These are phyloP conservation scores for Tetrapisispora phaffii DNA, from an alignment of 805 yeast genomes.

Conservation along the genomic window DNA sequence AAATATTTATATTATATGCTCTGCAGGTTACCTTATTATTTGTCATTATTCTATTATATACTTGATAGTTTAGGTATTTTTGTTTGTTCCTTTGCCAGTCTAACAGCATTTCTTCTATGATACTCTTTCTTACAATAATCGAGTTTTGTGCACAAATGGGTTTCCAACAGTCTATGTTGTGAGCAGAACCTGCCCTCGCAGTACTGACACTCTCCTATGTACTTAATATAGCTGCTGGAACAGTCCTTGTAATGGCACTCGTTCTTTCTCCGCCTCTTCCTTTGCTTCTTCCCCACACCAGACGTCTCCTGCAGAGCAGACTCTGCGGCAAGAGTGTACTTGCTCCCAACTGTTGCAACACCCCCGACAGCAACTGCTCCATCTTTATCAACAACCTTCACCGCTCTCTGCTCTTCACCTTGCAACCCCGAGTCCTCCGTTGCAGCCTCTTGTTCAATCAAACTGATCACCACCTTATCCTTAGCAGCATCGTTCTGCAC, in stretches of 20 bases:
- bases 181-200: constrained; percentile 82
- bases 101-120: constrained; percentile 77
- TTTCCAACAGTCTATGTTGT: constrained; percentile 77
- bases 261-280: constrained; percentile 24
- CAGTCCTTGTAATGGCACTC: constrained; percentile 49
- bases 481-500: neutral
- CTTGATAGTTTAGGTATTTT: constrained; percentile 46
- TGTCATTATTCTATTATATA: constrained; percentile 4
- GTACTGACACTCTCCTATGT: constrained; percentile 74
- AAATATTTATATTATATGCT: neutral
- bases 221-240: constrained; percentile 49
- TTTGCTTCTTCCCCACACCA: neutral
- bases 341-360: neutral
- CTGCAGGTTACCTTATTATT: neutral
- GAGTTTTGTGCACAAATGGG: constrained; percentile 70
- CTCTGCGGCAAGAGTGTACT: neutral
- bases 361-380: neutral
- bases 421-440: neutral
- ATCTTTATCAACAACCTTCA: neutral
- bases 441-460: neutral
- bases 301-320: neutral
- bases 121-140: constrained; percentile 72
- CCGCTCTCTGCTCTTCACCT: neutral
- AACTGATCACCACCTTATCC: neutral
- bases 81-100: constrained; percentile 79